phyloP scores from a whole-genome alignment of 192 early-diverging fungal genomes.

The Gigaspora rosea region DNA sequence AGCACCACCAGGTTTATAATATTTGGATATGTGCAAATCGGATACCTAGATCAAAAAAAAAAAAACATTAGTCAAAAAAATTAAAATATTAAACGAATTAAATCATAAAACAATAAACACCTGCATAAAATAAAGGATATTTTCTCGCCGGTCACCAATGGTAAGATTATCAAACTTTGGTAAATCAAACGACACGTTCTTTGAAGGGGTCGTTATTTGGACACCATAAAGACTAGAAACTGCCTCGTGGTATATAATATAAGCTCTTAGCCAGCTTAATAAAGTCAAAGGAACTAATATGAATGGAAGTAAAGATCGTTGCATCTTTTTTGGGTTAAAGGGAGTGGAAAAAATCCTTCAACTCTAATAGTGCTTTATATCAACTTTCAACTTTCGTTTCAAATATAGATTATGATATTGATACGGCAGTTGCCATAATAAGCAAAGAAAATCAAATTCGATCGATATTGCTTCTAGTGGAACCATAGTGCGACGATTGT shows the following conservation, averaged over 20 bases:
- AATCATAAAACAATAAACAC: constrained; percentile 34
- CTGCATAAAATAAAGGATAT: constrained; percentile 73
- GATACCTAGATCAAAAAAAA: constrained; percentile 58
- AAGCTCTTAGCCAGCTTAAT: constrained; percentile 15
- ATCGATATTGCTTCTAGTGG: too few species aligned
- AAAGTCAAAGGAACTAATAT: constrained; percentile 18
- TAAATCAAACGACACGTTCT: neutral
- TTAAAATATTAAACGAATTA: neutral
- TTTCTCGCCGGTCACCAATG: constrained; percentile 57
- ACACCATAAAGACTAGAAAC: neutral
- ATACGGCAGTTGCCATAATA: too few species aligned
- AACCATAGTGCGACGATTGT: too few species aligned
- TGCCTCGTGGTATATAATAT: neutral
- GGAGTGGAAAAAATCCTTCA: too few species aligned
- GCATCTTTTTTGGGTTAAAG: neutral
- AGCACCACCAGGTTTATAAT: constrained; percentile 61
- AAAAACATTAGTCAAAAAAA: neutral
- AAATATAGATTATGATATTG: too few species aligned
- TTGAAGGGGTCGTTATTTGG: neutral
- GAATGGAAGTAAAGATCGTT: neutral
- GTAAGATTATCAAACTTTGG: constrained; percentile 35
- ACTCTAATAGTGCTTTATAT: too few species aligned
- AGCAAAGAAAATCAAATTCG: too few species aligned
- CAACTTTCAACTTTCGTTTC: too few species aligned
- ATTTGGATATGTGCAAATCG: constrained; percentile 85